Evolutionary conservation across 75 land plant genomes (phyloP).

Genomic region (Picea sitchensis): DNA sequence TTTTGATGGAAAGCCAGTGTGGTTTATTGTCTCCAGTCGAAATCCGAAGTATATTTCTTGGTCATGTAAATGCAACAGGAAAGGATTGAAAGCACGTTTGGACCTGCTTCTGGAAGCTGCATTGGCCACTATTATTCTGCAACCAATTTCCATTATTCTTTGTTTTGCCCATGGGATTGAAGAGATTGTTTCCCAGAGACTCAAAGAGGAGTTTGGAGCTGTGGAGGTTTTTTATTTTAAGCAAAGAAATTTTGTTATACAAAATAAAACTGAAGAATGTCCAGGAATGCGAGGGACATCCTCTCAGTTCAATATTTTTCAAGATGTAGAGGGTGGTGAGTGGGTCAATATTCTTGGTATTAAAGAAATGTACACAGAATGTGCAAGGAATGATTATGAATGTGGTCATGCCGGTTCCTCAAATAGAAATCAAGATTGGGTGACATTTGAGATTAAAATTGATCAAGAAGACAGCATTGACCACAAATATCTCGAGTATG

Average conservation of each 20-base stretch:
- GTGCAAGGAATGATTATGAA: not conserved
- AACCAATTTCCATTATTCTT: slow-evolving; percentile 57
- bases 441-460: slow-evolving; percentile 11
- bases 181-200: slow-evolving; percentile 12
- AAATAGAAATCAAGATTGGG: slow-evolving; percentile 3
- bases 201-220: slow-evolving; percentile 56
- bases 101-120: slow-evolving; percentile 53
- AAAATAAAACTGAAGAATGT: not conserved
- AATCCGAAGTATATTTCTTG: slow-evolving; percentile 74
- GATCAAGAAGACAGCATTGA: not conserved
- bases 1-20: slow-evolving; percentile 50
- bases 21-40: slow-evolving; percentile 85
- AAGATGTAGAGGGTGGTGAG: slow-evolving; percentile 39
- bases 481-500: not conserved
- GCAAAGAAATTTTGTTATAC: not conserved
- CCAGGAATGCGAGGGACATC: not conserved
- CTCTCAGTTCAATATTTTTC: not conserved
- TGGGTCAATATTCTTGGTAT: slow-evolving; percentile 36
- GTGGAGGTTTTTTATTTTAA: slow-evolving; percentile 13
- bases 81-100: slow-evolving; percentile 49
- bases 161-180: slow-evolving; percentile 65
- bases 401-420: not conserved
- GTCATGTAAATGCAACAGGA: slow-evolving; percentile 29
- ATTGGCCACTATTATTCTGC: slow-evolving; percentile 20
- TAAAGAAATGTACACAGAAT: slow-evolving; percentile 1